Evolutionary conservation across 257 asterid genomes (phyloP).

Genomic region (Oldenlandia corymbosa): DNA sequence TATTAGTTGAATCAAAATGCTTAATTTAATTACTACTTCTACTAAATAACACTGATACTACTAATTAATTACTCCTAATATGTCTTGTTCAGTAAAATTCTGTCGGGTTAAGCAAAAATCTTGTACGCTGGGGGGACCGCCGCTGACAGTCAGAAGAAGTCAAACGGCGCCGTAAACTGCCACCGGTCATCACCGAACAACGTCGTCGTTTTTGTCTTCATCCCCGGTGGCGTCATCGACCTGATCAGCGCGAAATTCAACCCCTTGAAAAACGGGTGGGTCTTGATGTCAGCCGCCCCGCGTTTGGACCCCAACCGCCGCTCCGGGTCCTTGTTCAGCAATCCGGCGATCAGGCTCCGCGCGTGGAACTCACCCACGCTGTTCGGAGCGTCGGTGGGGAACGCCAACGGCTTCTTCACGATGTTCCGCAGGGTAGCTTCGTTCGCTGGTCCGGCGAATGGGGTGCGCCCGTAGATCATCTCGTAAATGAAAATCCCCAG

Average conservation of each 20-base stretch:
- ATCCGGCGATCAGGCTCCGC: constrained; percentile 49
- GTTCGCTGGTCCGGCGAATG: constrained; percentile 62
- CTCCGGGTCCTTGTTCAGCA: constrained; percentile 61
- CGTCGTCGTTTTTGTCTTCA: constrained; percentile 35
- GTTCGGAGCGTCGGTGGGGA: constrained; percentile 42
- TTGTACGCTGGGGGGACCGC: background rate
- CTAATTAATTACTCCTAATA: too few species aligned
- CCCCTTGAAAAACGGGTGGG: constrained; percentile 76
- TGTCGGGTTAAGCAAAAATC: too few species aligned
- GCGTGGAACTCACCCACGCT: constrained; percentile 47
- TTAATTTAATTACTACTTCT: too few species aligned
- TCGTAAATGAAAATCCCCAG: constrained; percentile 77
- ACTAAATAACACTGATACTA: too few species aligned
- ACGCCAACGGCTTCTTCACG: constrained; percentile 37
- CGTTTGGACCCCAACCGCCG: constrained; percentile 73
- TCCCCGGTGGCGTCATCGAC: constrained; percentile 53
- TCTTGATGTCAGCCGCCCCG: constrained; percentile 79
- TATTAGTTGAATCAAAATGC: too few species aligned
- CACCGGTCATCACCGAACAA: background rate
- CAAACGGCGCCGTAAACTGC: constrained; percentile 38
- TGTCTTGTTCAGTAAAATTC: too few species aligned
- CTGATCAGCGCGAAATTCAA: constrained; percentile 76
- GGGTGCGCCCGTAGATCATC: constrained; percentile 79
- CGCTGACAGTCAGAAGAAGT: constrained; percentile 34
- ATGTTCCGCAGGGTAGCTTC: constrained; percentile 61